Evolutionary conservation across 495 filamentous ascomycete species (phyloP), one percentile per base, ranked within the genome.

Genomic region (Xylaria venustula): DNA sequence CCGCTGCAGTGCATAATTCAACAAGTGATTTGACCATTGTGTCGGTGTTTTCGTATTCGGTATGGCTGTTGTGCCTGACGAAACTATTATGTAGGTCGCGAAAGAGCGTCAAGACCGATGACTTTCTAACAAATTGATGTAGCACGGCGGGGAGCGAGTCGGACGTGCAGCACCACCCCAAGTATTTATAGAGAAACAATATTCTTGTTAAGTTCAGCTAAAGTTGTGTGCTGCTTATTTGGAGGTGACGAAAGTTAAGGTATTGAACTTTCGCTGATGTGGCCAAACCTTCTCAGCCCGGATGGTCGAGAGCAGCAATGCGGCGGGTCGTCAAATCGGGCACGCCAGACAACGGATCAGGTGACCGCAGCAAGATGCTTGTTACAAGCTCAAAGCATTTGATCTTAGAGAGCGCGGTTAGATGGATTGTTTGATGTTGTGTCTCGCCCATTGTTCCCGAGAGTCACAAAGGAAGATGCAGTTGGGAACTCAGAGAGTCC

Each of bases 1-100:
- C 72, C 36, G 73, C 64, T 2, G 49, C 44, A 9, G 68, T 61
- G 60, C 70, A 72, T 30, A 73, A 59, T 0, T 78, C 73, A 25
- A 68, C 62, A 0, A 80, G 67, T 42, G 76, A 67, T 41, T 71
- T 73, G 22, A 75, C 64, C 66, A 71, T 71, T 56, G 42, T 68
- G 5, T 11, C n/a, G n/a, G n/a, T n/a, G n/a, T n/a, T n/a, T n/a
- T n/a, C n/a, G n/a, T n/a, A n/a, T n/a, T n/a, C n/a, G 12, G 19
- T 19, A n/a, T 11, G 32, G 15, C 22, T 51, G 50, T 40, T 53
- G 34, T 22, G 23, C 6, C 4, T 15, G 40, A 15, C 40, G 11
- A 14, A 5, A n/a, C 17, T 9, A 47, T 5, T 22, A n/a, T 20
- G 6, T 47, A 19, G 20, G n/a, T n/a, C n/a, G n/a, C n/a, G n/a